A percentile compares a stretch with the other conserved stretches of the same genome.
Evolutionary conservation across 129 eudicot genomes (phyloP).

Genomic region (Silybum marianum): DNA sequence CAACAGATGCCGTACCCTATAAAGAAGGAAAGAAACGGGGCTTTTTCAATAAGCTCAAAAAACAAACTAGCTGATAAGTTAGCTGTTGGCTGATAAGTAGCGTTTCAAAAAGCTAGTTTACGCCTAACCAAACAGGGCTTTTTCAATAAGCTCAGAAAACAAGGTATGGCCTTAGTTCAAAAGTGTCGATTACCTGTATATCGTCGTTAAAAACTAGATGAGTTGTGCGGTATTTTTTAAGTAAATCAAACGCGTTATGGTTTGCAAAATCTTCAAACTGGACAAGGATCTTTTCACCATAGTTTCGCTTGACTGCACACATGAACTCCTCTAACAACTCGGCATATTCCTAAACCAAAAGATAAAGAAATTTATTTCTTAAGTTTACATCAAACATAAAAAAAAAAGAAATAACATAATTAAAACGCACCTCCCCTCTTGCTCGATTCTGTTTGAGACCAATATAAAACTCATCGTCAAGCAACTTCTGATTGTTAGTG

Average conservation of each 20-base stretch:
- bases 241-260: slow-evolving; percentile 93
- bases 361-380: not conserved
- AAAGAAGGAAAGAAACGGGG: slow-evolving; percentile 1
- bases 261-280: slow-evolving; percentile 99
- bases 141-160: too few species aligned
- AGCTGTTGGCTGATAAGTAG: not conserved
- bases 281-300: slow-evolving; percentile 88
- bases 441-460: slow-evolving; percentile 86
- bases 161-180: not conserved
- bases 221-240: slow-evolving; percentile 65
- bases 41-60: not conserved
- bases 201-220: slow-evolving; percentile 95
- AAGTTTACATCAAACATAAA: not conserved
- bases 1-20: slow-evolving; percentile 85
- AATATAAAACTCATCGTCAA: slow-evolving; percentile 84
- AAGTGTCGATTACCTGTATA: slow-evolving; percentile 65
- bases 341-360: slow-evolving; percentile 57
- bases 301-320: slow-evolving; percentile 83
- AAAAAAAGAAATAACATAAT: not conserved
- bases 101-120: too few species aligned
- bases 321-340: slow-evolving; percentile 89
- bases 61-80: not conserved
- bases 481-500: slow-evolving; percentile 76
- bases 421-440: slow-evolving; percentile 57
- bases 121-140: too few species aligned